Percentiles rank a stretch among this genome's conserved stretches.
Conservation (phyloP, 2,329 filamentous ascomycete species). For the Arthrinium phaeospermum region DNA sequence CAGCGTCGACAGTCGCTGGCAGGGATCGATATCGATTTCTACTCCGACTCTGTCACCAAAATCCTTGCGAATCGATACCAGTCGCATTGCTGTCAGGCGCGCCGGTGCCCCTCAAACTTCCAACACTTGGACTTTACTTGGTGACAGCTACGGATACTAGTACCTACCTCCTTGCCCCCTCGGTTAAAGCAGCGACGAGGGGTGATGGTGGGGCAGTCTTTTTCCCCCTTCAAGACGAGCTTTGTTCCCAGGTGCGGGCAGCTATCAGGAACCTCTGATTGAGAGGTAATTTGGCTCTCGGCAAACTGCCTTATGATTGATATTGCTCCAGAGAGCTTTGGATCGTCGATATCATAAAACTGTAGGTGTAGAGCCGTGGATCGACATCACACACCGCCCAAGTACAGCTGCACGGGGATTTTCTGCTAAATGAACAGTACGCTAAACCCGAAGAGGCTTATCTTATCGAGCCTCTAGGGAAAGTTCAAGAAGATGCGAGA, state of each 20-base stretch:
- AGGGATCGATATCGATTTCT: neutral
- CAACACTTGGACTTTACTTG: neutral
- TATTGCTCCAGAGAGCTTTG: neutral
- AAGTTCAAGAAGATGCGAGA: constrained; percentile 19
- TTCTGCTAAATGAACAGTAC: neutral
- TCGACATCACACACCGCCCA: constrained; percentile 5
- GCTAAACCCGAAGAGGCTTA: constrained; percentile 2
- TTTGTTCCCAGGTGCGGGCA: constrained; percentile 20
- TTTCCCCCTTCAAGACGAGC: constrained; percentile 39
- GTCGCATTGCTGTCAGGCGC: neutral
- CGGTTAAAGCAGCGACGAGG: constrained; percentile 68
- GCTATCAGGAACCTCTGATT: constrained; percentile 18
- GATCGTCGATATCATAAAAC: neutral
- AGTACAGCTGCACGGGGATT: neutral
- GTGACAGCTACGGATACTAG: neutral
- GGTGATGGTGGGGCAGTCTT: constrained; percentile 62
- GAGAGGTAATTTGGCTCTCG: neutral
- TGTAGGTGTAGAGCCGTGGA: constrained; percentile 4
- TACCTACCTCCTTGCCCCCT: neutral
- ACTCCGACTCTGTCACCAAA: neutral
- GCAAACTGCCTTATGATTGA: neutral
- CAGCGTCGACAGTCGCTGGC: neutral
- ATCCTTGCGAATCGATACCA: neutral
- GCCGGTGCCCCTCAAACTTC: neutral
- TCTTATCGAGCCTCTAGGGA: constrained; percentile 12